Evolutionary conservation across 2,329 filamentous ascomycete species (phyloP).

Genomic region (Ophiostoma quercus): DNA sequence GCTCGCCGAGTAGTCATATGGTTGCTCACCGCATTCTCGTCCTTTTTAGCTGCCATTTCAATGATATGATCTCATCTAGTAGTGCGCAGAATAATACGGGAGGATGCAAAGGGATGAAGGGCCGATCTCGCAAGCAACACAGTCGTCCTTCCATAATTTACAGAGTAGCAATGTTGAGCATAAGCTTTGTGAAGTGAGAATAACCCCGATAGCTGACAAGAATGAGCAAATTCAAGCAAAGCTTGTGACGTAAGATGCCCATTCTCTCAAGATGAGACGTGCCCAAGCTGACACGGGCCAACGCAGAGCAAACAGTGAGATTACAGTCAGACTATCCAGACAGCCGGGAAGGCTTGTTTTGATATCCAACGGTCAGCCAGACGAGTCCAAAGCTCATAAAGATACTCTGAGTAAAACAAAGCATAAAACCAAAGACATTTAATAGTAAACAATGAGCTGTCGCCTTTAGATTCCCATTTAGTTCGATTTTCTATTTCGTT

Average conservation of each 20-base stretch:
- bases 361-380: background rate
- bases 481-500: background rate
- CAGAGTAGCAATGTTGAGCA: background rate
- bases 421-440: background rate
- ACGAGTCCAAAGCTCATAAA: background rate
- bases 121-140: background rate
- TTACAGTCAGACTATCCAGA: background rate
- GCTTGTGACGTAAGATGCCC: background rate
- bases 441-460: background rate
- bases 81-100: background rate
- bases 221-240: background rate
- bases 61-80: background rate
- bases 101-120: background rate
- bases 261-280: background rate
- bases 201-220: background rate
- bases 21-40: background rate
- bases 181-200: background rate
- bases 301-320: background rate
- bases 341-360: slow-evolving; percentile 7
- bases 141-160: background rate
- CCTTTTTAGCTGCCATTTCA: background rate
- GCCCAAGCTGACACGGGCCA: background rate
- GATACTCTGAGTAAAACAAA: background rate
- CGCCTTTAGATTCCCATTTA: background rate
- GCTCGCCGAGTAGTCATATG: background rate